Conservation (phyloP, 1,139 yeast species). For the Kodamaea derodonti region DNA sequence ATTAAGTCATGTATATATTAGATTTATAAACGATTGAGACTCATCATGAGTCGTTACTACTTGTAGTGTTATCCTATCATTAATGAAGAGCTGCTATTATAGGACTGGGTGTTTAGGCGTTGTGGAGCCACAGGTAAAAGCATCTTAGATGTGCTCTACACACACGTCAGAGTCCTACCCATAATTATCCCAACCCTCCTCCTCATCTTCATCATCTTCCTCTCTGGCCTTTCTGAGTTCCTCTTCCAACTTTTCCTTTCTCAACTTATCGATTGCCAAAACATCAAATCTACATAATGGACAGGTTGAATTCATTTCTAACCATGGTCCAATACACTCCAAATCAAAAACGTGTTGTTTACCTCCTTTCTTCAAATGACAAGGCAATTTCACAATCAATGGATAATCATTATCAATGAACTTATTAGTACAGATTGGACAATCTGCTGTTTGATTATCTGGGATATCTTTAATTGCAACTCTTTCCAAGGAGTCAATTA, state of each 20-base stretch:
- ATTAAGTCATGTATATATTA: too few relatives aligned
- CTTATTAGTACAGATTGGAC: constrained; percentile 80
- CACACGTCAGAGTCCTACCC: too few relatives aligned
- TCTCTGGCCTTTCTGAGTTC: constrained; percentile 43
- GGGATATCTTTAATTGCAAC: constrained; percentile 50
- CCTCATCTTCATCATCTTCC: constrained; percentile 60
- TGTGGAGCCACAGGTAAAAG: too few relatives aligned
- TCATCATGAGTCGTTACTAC: too few relatives aligned
- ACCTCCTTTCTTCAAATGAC: constrained; percentile 38
- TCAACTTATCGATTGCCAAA: constrained; percentile 34
- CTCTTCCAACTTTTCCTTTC: constrained; percentile 40
- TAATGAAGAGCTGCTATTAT: too few relatives aligned
- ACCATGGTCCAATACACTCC: constrained; percentile 91
- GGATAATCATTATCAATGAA: constrained; percentile 76
- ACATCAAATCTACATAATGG: constrained; percentile 84
- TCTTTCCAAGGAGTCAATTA: constrained; percentile 72
- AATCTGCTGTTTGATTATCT: constrained; percentile 52
- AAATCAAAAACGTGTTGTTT: constrained; percentile 72
- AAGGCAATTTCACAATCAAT: constrained; percentile 75
- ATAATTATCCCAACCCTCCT: constrained; percentile 72
- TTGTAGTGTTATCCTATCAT: too few relatives aligned
- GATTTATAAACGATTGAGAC: too few relatives aligned
- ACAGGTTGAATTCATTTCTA: constrained; percentile 73
- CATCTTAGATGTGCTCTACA: too few relatives aligned
- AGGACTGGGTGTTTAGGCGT: too few relatives aligned